Evolutionary conservation across 2,329 filamentous ascomycete genomes (phyloP).

Genomic region (Hyphodiscus sp.): DNA sequence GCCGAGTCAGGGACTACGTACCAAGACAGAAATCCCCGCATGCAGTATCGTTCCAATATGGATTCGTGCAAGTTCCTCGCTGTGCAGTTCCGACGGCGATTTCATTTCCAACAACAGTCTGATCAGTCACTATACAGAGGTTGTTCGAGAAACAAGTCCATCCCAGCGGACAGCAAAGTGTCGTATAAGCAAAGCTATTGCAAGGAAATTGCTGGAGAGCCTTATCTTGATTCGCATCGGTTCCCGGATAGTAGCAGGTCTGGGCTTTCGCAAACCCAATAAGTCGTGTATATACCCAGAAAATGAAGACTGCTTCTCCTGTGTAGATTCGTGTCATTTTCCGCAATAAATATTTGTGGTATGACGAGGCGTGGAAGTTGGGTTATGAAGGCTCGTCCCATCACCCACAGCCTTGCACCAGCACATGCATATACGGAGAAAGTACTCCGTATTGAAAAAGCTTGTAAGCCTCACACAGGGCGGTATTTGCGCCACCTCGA

Average conservation of each 20-base stretch:
- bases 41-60: not conserved
- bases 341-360: no score
- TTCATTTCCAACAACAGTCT: not conserved
- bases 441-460: no score
- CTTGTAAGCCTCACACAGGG: no score
- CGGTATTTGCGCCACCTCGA: no score
- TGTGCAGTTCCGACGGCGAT: slow-evolving; percentile 1
- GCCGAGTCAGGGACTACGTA: not conserved
- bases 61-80: slow-evolving; percentile 1
- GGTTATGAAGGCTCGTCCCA: no score
- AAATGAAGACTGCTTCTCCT: no score
- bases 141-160: slow-evolving; percentile 5
- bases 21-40: slow-evolving; percentile 3
- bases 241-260: not conserved
- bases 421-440: no score
- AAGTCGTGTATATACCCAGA: no score
- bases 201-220: not conserved
- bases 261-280: no score
- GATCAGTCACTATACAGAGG: slow-evolving; percentile 2
- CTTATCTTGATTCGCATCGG: not conserved
- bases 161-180: slow-evolving; percentile 2
- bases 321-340: no score
- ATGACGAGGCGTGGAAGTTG: no score
- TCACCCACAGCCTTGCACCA: no score
- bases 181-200: not conserved